Percentiles rank a stretch among this genome's conserved stretches.
Conservation (phyloP, 2,329 filamentous ascomycete species). For the Fusarium austroafricanum region DNA sequence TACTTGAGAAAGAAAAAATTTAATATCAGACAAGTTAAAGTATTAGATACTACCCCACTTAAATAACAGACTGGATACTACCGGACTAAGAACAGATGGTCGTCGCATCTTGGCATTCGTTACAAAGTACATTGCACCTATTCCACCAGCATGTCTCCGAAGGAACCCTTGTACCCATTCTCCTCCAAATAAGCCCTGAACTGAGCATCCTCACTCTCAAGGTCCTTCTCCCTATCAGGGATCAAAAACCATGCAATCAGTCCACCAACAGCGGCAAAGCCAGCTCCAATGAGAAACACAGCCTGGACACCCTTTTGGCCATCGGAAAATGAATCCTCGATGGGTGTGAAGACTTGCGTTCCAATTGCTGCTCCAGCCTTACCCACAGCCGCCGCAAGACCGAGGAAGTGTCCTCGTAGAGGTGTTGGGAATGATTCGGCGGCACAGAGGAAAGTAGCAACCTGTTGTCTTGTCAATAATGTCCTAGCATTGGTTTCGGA, state of each 20-base stretch:
- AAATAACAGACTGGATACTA: too few species aligned
- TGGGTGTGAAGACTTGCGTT: background rate
- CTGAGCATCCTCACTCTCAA: background rate
- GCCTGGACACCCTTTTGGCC: background rate
- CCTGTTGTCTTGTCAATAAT: background rate
- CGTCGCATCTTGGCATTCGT: too few species aligned
- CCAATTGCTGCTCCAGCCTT: background rate
- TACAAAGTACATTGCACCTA: too few species aligned
- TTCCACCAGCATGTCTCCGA: background rate
- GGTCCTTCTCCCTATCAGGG: background rate
- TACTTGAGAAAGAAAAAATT: too few species aligned
- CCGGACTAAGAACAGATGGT: too few species aligned
- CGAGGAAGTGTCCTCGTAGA: background rate
- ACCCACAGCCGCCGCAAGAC: background rate
- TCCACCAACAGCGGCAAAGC: background rate
- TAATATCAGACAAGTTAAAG: too few species aligned
- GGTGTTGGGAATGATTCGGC: background rate
- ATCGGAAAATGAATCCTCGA: background rate
- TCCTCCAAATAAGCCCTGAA: background rate
- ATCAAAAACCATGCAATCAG: background rate
- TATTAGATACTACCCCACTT: too few species aligned
- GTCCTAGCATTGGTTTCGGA: too few species aligned
- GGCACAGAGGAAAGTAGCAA: background rate
- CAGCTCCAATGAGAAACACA: background rate
- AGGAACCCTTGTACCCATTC: background rate